Evolutionary conservation across 2,329 filamentous ascomycete genomes (phyloP).

Genomic region (Rhynchosporium graminicola): DNA sequence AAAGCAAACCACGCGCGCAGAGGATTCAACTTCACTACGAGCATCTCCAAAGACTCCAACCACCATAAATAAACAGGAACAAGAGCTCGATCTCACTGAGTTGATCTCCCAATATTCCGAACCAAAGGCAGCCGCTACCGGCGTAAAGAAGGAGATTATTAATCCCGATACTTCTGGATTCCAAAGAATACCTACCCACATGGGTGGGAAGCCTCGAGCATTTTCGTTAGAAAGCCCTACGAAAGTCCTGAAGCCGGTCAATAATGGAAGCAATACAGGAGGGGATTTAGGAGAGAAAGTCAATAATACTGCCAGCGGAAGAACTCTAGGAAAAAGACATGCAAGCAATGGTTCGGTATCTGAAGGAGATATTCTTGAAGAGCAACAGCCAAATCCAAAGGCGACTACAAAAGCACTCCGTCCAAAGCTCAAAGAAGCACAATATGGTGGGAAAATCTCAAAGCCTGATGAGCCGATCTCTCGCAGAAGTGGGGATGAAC

Average conservation of each 20-base stretch:
- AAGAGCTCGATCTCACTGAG: conserved; percentile 33
- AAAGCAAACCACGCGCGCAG: conserved; percentile 21
- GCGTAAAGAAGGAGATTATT: conserved; percentile 25
- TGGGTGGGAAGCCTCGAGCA: conserved; percentile 27
- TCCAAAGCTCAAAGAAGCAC: conserved; percentile 29
- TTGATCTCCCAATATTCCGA: conserved; percentile 36
- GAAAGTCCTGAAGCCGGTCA: conserved; percentile 23
- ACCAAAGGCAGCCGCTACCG: conserved; percentile 26
- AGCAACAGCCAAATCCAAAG: conserved; percentile 23
- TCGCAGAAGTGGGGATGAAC: conserved; percentile 27
- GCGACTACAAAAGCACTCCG: conserved; percentile 21
- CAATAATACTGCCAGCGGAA: conserved; percentile 19
- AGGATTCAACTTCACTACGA: conserved; percentile 26
- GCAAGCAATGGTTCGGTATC: conserved; percentile 35
- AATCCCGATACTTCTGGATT: conserved; percentile 16
- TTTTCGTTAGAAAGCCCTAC: conserved; percentile 32
- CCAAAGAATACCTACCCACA: conserved; percentile 15
- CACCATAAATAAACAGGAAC: conserved; percentile 27
- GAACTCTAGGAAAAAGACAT: conserved; percentile 23
- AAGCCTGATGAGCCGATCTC: conserved; percentile 25
- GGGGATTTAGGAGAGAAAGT: conserved; percentile 18
- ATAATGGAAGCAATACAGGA: conserved; percentile 18
- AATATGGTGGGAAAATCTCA: conserved; percentile 19
- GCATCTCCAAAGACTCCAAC: conserved; percentile 28
- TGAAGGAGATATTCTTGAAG: conserved; percentile 41